phyloP scores from a whole-genome alignment of 1,139 yeast species.

The Yamadazyma atmosphaerica region DNA sequence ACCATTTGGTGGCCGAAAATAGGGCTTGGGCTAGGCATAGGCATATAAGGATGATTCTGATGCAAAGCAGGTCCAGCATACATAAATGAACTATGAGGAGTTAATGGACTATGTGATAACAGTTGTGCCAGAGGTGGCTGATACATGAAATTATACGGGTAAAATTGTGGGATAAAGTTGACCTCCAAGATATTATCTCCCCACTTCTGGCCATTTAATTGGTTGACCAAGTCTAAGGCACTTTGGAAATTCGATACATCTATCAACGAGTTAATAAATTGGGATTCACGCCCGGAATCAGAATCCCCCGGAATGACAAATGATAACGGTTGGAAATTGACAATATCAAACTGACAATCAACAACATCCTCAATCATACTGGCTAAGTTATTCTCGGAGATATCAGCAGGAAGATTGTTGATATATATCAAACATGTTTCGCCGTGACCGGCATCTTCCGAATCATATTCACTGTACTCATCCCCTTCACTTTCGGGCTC shows the following conservation, averaged over 20 bases:
- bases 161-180: slow-evolving; percentile 9
- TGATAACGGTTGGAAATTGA: slow-evolving; percentile 7
- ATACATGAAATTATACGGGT: slow-evolving; percentile 3
- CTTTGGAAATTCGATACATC: slow-evolving; percentile 18
- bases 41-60: background rate
- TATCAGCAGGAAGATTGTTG: slow-evolving; percentile 5
- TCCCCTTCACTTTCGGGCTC: background rate
- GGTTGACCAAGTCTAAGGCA: slow-evolving; percentile 18
- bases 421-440: slow-evolving; percentile 3
- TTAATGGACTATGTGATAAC: slow-evolving; percentile 5
- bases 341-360: slow-evolving; percentile 3
- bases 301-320: slow-evolving; percentile 1
- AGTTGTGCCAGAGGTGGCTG: background rate
- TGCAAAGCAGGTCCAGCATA: background rate
- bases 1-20: background rate
- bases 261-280: slow-evolving; percentile 12
- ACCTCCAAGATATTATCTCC: slow-evolving; percentile 21
- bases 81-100: slow-evolving; percentile 1
- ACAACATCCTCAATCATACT: slow-evolving; percentile 1
- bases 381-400: slow-evolving; percentile 3
- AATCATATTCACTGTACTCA: slow-evolving; percentile 4
- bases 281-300: background rate
- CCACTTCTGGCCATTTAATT: slow-evolving; percentile 30
- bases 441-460: background rate
- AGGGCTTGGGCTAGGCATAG: background rate